phyloP scores from a whole-genome alignment of 169 alveolate genomes.

The Eimeria acervulina region DNA sequence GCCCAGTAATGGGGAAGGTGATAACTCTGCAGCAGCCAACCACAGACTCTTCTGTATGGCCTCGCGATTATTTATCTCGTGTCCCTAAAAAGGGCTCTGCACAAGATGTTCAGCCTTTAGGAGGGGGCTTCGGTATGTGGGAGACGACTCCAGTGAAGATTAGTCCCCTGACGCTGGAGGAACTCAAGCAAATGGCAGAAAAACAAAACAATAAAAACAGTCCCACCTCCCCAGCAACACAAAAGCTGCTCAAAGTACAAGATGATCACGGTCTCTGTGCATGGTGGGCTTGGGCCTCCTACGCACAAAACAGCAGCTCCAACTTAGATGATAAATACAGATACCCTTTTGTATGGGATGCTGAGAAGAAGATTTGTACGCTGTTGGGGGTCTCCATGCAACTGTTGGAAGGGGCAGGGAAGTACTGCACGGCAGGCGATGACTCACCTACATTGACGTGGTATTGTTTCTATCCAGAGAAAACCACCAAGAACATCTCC shows the following conservation, averaged over 20 bases:
- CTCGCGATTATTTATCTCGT: constrained; percentile 15
- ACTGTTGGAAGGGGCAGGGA: constrained; percentile 68
- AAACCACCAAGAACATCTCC: background rate
- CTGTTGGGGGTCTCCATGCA: constrained; percentile 72
- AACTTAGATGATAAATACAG: constrained; percentile 9
- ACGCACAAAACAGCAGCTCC: background rate
- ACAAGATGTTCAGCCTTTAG: constrained; percentile 75
- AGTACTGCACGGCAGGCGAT: constrained; percentile 70
- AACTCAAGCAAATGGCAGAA: constrained; percentile 42
- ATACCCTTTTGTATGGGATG: constrained; percentile 67
- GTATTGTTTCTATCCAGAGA: constrained; percentile 75
- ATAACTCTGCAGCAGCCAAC: constrained; percentile 70
- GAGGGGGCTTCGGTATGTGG: constrained; percentile 78
- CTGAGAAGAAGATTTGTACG: constrained; percentile 11
- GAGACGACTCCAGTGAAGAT: constrained; percentile 22
- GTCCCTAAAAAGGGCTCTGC: constrained; percentile 32
- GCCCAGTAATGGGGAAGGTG: constrained; percentile 74
- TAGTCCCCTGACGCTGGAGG: constrained; percentile 52
- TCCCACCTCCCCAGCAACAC: background rate
- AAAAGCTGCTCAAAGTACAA: background rate
- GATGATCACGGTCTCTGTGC: constrained; percentile 71
- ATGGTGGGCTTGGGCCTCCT: constrained; percentile 73
- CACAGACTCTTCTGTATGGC: constrained; percentile 48
- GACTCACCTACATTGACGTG: constrained; percentile 37
- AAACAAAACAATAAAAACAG: background rate